Conservation (phyloP, 805 yeast genomes). For the Kurtzmaniella cleridarum region DNA sequence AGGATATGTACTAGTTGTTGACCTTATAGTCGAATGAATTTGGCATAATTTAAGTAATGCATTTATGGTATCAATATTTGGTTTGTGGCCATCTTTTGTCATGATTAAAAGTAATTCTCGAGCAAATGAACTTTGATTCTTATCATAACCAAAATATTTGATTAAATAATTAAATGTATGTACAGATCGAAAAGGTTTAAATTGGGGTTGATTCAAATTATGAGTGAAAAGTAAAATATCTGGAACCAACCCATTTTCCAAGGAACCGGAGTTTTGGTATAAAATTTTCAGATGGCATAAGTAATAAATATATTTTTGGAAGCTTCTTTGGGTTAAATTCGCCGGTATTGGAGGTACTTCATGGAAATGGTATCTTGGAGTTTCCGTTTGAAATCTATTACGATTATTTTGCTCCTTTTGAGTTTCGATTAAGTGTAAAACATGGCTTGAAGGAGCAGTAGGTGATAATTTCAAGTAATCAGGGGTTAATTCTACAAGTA, state of each 20-base stretch:
- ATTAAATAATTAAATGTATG: slow-evolving; percentile 36
- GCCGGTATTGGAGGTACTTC: slow-evolving; percentile 31
- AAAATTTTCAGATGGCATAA: slow-evolving; percentile 29
- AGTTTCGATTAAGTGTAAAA: slow-evolving; percentile 10
- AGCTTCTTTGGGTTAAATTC: slow-evolving; percentile 11
- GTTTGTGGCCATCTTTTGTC: slow-evolving; percentile 36
- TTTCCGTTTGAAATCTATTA: slow-evolving; percentile 7
- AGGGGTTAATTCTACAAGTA: slow-evolving; percentile 28
- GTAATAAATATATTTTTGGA: slow-evolving; percentile 30
- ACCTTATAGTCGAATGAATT: slow-evolving; percentile 27
- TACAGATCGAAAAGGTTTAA: slow-evolving; percentile 24
- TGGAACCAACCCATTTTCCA: slow-evolving; percentile 30
- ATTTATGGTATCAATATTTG: slow-evolving; percentile 37
- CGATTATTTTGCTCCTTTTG: slow-evolving; percentile 15
- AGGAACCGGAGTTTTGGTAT: slow-evolving; percentile 28
- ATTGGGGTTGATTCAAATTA: slow-evolving; percentile 24
- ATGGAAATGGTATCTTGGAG: slow-evolving; percentile 19
- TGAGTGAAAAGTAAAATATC: slow-evolving; percentile 36
- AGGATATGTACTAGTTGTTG: slow-evolving; percentile 26
- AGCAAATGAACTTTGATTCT: slow-evolving; percentile 37
- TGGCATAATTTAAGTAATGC: slow-evolving; percentile 25
- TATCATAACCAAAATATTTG: slow-evolving; percentile 34
- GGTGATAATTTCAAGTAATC: slow-evolving; percentile 15
- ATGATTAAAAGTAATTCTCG: slow-evolving; percentile 34
- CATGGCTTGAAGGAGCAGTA: neutral